phyloP scores from a whole-genome alignment of 352 stramenopile species.

The Pythium brassicae region DNA sequence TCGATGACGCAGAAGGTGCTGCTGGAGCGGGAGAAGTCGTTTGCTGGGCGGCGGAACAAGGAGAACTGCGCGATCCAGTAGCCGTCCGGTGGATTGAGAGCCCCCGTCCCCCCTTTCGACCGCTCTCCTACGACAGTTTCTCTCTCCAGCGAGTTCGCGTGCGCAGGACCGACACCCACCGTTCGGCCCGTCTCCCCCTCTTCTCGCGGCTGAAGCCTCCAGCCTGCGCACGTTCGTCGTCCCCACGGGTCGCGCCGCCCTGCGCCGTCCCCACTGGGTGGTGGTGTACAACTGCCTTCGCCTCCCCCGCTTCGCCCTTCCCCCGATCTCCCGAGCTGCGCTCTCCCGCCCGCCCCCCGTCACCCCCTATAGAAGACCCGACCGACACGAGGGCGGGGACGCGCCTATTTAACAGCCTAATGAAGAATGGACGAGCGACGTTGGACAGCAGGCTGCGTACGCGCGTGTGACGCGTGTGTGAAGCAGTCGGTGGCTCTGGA shows the following conservation, averaged over 20 bases:
- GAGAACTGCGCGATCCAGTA: constrained; percentile 81
- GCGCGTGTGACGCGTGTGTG: no score
- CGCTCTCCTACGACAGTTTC: neutral
- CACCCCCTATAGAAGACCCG: constrained; percentile 2
- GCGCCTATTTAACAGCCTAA: constrained; percentile 4
- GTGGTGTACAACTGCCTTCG: constrained; percentile 10
- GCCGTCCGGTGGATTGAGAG: no score
- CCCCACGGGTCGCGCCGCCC: neutral
- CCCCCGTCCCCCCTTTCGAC: neutral
- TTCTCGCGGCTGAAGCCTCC: neutral
- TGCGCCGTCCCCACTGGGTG: neutral
- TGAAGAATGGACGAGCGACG: neutral
- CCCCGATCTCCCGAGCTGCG: neutral
- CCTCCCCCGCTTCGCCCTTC: neutral
- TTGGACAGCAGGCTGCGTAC: no score
- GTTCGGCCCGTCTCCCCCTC: neutral
- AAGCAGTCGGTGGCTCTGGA: no score
- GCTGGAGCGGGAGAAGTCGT: constrained; percentile 76
- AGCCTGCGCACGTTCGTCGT: constrained; percentile 7
- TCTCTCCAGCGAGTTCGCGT: neutral
- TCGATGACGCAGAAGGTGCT: constrained; percentile 74
- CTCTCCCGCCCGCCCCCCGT: neutral
- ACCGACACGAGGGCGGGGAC: neutral
- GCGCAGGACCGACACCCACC: constrained; percentile 3
- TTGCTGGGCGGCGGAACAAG: constrained; percentile 65